Evolutionary conservation across 1,284 basidiomycete genomes (phyloP).

Genomic region (Xanthoconium separans): DNA sequence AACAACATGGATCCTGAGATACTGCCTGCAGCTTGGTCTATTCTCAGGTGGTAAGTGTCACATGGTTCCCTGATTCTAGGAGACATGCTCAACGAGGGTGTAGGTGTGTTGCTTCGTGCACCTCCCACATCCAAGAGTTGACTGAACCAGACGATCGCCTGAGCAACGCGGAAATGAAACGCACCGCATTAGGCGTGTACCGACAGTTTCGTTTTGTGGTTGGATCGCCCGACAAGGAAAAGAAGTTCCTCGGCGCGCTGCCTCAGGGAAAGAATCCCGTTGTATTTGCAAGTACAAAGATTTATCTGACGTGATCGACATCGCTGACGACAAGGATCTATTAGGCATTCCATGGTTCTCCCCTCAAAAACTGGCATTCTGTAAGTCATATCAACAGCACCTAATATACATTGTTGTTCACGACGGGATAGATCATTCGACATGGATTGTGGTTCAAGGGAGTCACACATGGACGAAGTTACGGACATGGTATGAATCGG

Average conservation of each 20-base stretch:
- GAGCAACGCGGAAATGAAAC: slow-evolving; percentile 41
- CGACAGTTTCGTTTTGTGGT: slow-evolving; percentile 64
- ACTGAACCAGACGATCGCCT: slow-evolving; percentile 46
- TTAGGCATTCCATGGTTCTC: slow-evolving; percentile 64
- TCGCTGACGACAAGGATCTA: background rate
- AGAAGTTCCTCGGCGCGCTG: slow-evolving; percentile 49
- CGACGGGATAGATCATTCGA: slow-evolving; percentile 51
- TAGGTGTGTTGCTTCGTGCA: slow-evolving; percentile 66
- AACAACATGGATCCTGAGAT: slow-evolving; percentile 47
- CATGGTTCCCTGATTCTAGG: background rate
- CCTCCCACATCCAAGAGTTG: slow-evolving; percentile 64
- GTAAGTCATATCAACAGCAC: slow-evolving; percentile 33
- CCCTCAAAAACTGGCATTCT: slow-evolving; percentile 62
- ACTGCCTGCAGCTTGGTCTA: slow-evolving; percentile 56
- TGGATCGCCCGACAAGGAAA: slow-evolving; percentile 64
- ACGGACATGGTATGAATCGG: slow-evolving; percentile 49
- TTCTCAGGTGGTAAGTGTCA: slow-evolving; percentile 52
- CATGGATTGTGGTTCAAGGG: slow-evolving; percentile 61
- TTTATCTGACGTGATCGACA: background rate
- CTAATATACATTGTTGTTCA: background rate
- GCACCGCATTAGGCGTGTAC: slow-evolving; percentile 40
- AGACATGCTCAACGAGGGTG: background rate
- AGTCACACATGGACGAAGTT: slow-evolving; percentile 51
- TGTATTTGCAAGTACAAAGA: slow-evolving; percentile 46
- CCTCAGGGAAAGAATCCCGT: slow-evolving; percentile 45